Conservation (phyloP, 129 eudicot species). For the Arctium lappa region DNA sequence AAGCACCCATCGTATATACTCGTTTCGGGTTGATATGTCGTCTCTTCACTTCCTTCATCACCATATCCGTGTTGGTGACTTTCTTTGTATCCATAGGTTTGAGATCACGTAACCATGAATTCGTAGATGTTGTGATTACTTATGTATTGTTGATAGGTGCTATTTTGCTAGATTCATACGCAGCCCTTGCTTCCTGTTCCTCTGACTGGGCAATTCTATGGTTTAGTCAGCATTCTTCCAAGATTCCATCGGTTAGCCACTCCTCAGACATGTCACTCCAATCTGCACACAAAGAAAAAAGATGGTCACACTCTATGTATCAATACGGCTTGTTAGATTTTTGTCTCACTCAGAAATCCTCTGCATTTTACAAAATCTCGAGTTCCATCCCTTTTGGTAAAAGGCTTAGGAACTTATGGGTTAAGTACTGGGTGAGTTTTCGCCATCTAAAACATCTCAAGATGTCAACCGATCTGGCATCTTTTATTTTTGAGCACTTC, state of each 20-base stretch:
- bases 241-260: background rate
- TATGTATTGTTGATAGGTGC: conserved; percentile 34
- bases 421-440: conserved; percentile 5
- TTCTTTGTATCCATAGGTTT: background rate
- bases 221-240: conserved; percentile 15
- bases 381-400: background rate
- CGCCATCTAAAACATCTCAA: conserved; percentile 12
- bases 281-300: background rate
- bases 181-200: conserved; percentile 8
- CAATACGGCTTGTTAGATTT: conserved; percentile 35
- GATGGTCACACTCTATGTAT: conserved; percentile 47
- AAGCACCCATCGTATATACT: conserved; percentile 30
- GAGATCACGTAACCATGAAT: background rate
- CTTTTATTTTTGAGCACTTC: conserved; percentile 29
- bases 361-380: background rate
- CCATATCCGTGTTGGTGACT: conserved; percentile 9
- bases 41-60: conserved; percentile 1
- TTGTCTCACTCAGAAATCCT: conserved; percentile 26
- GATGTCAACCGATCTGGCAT: conserved; percentile 16
- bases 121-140: conserved; percentile 24
- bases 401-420: conserved; percentile 6
- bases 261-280: background rate
- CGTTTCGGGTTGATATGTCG: conserved; percentile 17
- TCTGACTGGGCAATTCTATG: conserved; percentile 36
- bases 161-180: conserved; percentile 29